phyloP scores from a whole-genome alignment of 345 rosid genomes.

The Brassica carinata region DNA sequence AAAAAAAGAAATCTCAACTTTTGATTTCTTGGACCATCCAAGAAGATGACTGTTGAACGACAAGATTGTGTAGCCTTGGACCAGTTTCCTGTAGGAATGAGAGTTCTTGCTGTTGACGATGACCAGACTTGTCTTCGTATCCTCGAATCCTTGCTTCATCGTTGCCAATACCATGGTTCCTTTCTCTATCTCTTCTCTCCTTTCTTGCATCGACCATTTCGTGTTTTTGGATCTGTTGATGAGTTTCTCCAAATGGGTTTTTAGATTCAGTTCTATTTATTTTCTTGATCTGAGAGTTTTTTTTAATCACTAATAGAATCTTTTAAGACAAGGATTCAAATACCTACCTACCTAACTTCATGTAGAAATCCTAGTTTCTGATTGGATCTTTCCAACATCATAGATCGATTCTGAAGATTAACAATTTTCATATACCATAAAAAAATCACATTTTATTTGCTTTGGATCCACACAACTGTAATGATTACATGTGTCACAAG shows the following conservation, averaged over 20 bases:
- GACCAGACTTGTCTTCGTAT: conserved; percentile 73
- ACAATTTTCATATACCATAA: not conserved
- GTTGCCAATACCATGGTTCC: conserved; percentile 72
- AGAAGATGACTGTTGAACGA: conserved; percentile 63
- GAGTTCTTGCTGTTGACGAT: conserved; percentile 88
- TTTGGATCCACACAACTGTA: conserved; percentile 15
- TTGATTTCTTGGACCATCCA: not conserved
- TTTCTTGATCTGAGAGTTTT: conserved; percentile 25
- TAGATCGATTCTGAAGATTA: conserved; percentile 4
- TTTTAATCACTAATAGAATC: conserved; percentile 5
- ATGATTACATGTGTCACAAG: conserved; percentile 18
- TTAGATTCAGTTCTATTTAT: not conserved
- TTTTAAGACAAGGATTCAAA: conserved; percentile 5
- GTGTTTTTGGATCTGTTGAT: not conserved
- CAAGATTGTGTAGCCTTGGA: conserved; percentile 48
- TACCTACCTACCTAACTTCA: not conserved
- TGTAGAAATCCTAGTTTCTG: conserved; percentile 3
- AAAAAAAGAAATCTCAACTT: not conserved
- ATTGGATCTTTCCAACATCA: conserved; percentile 8
- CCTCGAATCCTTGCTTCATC: conserved; percentile 65
- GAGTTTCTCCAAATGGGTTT: not conserved
- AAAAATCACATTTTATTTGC: conserved; percentile 6
- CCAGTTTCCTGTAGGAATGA: conserved; percentile 75
- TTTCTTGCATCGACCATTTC: not conserved
- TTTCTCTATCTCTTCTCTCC: not conserved